A percentile compares a stretch with the other conserved stretches of the same genome.
phyloP scores from a whole-genome alignment of 768 basidiomycete genomes.

The Lactarius evosmus region DNA sequence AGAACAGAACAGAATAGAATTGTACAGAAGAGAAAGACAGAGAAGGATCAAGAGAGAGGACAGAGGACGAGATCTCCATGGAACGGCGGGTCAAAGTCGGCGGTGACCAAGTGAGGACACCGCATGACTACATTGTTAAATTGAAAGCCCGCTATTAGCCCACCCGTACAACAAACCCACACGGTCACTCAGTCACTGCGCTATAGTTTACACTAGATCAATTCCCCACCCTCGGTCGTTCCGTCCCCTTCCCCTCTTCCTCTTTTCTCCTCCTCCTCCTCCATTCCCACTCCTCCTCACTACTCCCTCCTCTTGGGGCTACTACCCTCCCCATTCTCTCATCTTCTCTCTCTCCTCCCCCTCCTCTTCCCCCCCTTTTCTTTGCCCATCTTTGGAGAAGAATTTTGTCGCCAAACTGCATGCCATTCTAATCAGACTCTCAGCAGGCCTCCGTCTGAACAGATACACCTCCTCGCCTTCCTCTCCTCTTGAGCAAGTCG shows the following conservation, averaged over 20 bases:
- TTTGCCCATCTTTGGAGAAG: slow-evolving; percentile 7
- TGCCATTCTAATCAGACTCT: slow-evolving; percentile 42
- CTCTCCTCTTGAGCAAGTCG: slow-evolving; percentile 31
- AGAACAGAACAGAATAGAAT: no score
- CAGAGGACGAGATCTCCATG: background rate
- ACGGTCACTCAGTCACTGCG: slow-evolving; percentile 14
- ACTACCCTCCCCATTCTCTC: background rate
- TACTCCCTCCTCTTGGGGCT: background rate
- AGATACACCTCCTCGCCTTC: slow-evolving; percentile 31
- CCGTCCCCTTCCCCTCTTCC: slow-evolving; percentile 27
- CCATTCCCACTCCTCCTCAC: slow-evolving; percentile 12
- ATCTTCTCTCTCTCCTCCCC: slow-evolving; percentile 2
- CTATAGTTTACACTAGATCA: slow-evolving; percentile 17
- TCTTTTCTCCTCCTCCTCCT: slow-evolving; percentile 29
- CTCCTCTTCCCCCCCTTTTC: background rate
- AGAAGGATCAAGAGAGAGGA: background rate
- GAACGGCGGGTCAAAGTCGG: background rate
- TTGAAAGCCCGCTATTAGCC: slow-evolving; percentile 24
- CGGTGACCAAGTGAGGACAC: background rate
- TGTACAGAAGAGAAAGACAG: background rate
- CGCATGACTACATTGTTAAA: slow-evolving; percentile 25
- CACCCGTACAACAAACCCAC: slow-evolving; percentile 41
- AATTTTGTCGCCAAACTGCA: slow-evolving; percentile 22
- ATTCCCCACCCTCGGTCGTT: background rate
- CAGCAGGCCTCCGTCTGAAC: slow-evolving; percentile 61